Evolutionary conservation across 805 yeast species (phyloP), one percentile per base, ranked within the genome.

Genomic region (Pichia nanzhaoensis): DNA sequence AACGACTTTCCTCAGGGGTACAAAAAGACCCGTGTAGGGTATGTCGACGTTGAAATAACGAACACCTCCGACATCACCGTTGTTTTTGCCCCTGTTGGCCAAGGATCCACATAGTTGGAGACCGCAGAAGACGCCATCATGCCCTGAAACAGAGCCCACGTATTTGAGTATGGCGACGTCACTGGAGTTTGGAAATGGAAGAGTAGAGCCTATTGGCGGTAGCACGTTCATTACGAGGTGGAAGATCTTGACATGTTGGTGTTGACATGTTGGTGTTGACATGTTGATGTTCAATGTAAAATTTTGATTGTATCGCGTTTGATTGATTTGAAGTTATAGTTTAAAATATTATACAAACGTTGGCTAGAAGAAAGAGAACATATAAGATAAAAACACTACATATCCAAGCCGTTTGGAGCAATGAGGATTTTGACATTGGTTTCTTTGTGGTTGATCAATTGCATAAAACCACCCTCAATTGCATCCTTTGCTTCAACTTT

Each of bases 121-220:
- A 2, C 99, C 99, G 5, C 90, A 96, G 67, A 81, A 91, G 10
- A 71, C 69, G 0, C 96, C 95, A 6, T 66, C 63, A 57, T 85
- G 87, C 19, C 82, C 82, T 19, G 79, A 74, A 16, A 91, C 86
- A 2, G 73, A 63, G 1, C 96, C 99, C 18, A 80, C 69, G 61
- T 74, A 90, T 48, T 79, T 71, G 42, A 90, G 66, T 10, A 80
- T 68, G 1, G 90, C 96, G 34, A 67, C 65, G 20, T 85, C 80
- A 5, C 27, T 16, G 3, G 48, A 46, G 20, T 46, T 41, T 0
- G 48, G 48, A 17, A 46, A 46, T n/a, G 48, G 48, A 2, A 46
- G 18, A 16, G 20, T 22, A 2, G 48, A 37, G 10, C 45, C 45
- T 3, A 46, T n/a, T 2, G 48, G 45, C 4, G 48, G 48, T 34